These are phyloP conservation scores for Sordariomycetes sp. DNA, from an alignment of 2,329 filamentous ascomycete genomes.

Conservation along the genomic window DNA sequence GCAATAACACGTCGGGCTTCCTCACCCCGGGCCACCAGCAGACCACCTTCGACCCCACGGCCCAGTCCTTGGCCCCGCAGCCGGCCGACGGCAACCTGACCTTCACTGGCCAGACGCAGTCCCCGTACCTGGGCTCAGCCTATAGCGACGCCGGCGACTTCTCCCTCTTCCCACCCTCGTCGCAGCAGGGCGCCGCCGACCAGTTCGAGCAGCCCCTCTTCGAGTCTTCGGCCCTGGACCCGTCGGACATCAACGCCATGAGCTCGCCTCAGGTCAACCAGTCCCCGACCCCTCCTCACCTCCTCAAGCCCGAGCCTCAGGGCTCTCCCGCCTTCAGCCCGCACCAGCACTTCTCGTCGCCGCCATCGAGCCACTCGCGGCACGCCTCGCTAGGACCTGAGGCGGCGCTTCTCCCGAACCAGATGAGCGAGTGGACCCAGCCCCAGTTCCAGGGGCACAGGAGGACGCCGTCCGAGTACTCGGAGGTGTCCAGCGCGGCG, in stretches of 20 bases:
- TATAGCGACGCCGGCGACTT: slow-evolving; percentile 31
- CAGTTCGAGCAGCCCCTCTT: slow-evolving; percentile 52
- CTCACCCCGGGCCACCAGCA: slow-evolving; percentile 16
- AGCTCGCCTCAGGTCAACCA: slow-evolving; percentile 40
- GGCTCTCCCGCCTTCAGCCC: slow-evolving; percentile 41
- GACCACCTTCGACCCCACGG: slow-evolving; percentile 23
- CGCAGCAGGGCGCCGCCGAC: slow-evolving; percentile 30
- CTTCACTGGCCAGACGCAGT: slow-evolving; percentile 28
- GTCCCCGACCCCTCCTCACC: slow-evolving; percentile 41
- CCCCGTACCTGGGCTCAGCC: slow-evolving; percentile 30
- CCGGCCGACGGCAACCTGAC: slow-evolving; percentile 22
- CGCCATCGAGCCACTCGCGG: slow-evolving; percentile 35
- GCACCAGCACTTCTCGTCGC: slow-evolving; percentile 40
- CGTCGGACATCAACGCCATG: slow-evolving; percentile 35
- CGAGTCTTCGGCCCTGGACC: slow-evolving; percentile 25
- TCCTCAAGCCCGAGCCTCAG: slow-evolving; percentile 34
- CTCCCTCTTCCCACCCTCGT: slow-evolving; percentile 46
- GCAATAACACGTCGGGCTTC: slow-evolving; percentile 9
- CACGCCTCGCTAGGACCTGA: slow-evolving; percentile 44
- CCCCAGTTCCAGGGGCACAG: slow-evolving; percentile 68
- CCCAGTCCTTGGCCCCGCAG: slow-evolving; percentile 28
- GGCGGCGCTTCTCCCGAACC: slow-evolving; percentile 39
- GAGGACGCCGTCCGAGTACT: slow-evolving; percentile 79
- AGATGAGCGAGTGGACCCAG: slow-evolving; percentile 37
- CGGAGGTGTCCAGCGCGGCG: slow-evolving; percentile 75